Evolutionary conservation across 2,329 filamentous ascomycete genomes (phyloP).

Genomic region (Piedraia hortae): DNA sequence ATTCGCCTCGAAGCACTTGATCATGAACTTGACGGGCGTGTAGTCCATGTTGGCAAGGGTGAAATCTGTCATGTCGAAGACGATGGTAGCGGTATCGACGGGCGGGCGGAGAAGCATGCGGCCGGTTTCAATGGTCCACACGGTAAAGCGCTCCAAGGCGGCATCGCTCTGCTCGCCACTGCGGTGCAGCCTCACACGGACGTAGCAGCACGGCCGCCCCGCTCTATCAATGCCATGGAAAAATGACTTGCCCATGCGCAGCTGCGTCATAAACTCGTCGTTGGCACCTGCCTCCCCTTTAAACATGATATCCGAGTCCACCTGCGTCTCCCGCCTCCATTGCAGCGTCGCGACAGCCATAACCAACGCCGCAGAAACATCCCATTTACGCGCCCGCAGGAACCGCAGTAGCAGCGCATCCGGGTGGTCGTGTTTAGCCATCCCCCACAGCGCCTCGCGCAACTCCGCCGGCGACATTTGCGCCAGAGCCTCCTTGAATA

Average conservation of each 20-base stretch:
- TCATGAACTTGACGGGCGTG: conserved; percentile 92
- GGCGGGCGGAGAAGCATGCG: conserved; percentile 53
- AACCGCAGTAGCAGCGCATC: conserved; percentile 64
- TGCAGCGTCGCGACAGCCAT: conserved; percentile 90
- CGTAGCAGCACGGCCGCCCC: conserved; percentile 64
- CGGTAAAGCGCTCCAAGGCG: conserved; percentile 65
- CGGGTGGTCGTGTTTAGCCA: conserved; percentile 88
- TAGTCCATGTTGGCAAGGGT: conserved; percentile 97
- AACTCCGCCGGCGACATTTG: conserved; percentile 53
- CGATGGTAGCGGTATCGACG: conserved; percentile 70
- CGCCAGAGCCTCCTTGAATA: conserved; percentile 57
- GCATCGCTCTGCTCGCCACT: conserved; percentile 59
- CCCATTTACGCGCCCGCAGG: conserved; percentile 78
- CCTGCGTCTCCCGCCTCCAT: conserved; percentile 68
- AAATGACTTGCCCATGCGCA: conserved; percentile 79
- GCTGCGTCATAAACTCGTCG: conserved; percentile 55
- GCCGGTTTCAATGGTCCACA: conserved; percentile 86
- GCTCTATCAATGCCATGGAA: conserved; percentile 65
- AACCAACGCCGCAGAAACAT: conserved; percentile 69
- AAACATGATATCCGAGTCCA: conserved; percentile 67
- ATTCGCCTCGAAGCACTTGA: conserved; percentile 96
- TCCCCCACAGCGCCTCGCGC: conserved; percentile 59
- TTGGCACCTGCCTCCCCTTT: conserved; percentile 47
- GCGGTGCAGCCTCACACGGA: conserved; percentile 57
- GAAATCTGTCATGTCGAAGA: conserved; percentile 93